Evolutionary conservation across 169 alveolate species (phyloP), one percentile per base, ranked within the genome.

Genomic region (Theileria orientalis): DNA sequence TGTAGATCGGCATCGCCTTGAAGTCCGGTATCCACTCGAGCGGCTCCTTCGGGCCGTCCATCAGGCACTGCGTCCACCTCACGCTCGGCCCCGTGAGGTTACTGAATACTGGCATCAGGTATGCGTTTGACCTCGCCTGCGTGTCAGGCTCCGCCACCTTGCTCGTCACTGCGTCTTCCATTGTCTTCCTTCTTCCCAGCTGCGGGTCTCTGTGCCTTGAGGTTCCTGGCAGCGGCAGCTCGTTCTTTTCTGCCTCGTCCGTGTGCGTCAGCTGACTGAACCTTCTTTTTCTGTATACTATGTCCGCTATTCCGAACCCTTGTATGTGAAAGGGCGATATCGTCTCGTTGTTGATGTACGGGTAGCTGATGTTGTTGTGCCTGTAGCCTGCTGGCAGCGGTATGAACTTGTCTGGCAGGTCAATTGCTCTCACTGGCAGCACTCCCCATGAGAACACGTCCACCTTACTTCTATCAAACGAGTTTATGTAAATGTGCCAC

Each of bases 321-420:
- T 63, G 44, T 0, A 63, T 41, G 3, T 71, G 68, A 47, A 66
- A 68, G 33, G 87, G 87, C 16, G 87, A 79, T 37, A 62, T 42
- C 32, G 47, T 61, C 32, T 57, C 88, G 52, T 64, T 35, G 33
- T 52, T 68, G 9, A 40, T 74, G 76, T 92, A 92, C 0, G 95
- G 94, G 84, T 84, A 91, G 41, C 68, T 78, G 61, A 86, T 91
- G 75, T 85, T 89, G 29, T 90, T 90, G 41, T 86, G 90, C 46
- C 88, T 83, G 62, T 87, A 93, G 11, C 97, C 97, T 56, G 94
- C 94, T 2, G 97, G 97, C 32, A 93, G 84, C 0, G 97, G 95
- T 47, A 93, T 94, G 46, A 91, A 74, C 16, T 77, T 87, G 35
- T 92, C 83, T 19, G 96, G 96, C 59, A 77, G 91, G 52, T 93